Evolutionary conservation across 805 yeast species (phyloP), one percentile per base, ranked within the genome.

Genomic region (Metahyphopichia silvanorum): DNA sequence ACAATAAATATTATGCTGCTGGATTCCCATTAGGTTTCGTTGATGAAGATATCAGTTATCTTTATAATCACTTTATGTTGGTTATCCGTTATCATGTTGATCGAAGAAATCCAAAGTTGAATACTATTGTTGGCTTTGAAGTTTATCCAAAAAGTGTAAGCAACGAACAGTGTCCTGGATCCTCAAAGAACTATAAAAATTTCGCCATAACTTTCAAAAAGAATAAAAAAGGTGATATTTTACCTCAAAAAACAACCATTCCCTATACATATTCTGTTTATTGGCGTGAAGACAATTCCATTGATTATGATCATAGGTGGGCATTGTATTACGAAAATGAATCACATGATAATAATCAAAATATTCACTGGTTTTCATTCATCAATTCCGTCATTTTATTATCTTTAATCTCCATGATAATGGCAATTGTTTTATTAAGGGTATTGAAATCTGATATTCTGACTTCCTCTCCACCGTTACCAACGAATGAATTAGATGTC

Each of bases 211-310:
- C 70, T 14, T 57, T 71, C 4, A 58, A 64, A 16, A 50, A 63
- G 7, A 44, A 42, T 22, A 37, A 43, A 9, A 42, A 43, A 10
- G 53, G 44, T 18, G 60, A 60, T 7, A 21, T 39, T 16, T 32
- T 32, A 5, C 40, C 46, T 6, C 68, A 63, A 9, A 46, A 55
- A n/a, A 50, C 62, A 1, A 50, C 66, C 22, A 73, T 87, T 21
- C 89, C 91, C 3, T 87, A 77, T 57, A 82, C 96, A 1, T 88
- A 86, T 47, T 77, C 95, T 1, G 87, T 88, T 3, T 82, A 82
- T 50, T 87, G 95, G 94, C 69, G 93, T 53, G 94, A 87, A 52
- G 95, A 87, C 38, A 61, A 63, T 26, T 71, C 76, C 2, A 64
- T 84, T 16, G 70, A 72, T 16, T 83, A 86, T 72, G 68, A 70